Percentiles rank a stretch among this genome's conserved stretches.
Evolutionary conservation across 352 stramenopile species (phyloP).

Genomic region (Globisporangium yorkense): DNA sequence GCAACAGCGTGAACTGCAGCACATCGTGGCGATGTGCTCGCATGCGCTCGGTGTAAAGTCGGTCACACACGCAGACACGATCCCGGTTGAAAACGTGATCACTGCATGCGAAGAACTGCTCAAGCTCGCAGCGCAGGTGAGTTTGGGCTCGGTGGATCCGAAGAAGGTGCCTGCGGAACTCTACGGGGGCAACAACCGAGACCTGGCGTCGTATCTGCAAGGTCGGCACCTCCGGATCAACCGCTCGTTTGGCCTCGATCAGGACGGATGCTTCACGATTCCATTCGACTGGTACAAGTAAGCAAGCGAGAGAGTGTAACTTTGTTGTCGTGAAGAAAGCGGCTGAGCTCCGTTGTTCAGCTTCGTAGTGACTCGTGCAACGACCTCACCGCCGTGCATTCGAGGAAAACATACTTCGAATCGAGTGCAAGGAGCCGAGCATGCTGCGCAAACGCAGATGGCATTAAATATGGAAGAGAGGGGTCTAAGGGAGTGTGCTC

Average conservation of each 20-base stretch:
- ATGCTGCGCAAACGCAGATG: too few relatives aligned
- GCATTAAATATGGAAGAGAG: not conserved
- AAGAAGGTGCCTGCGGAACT: constrained; percentile 11
- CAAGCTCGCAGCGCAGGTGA: constrained; percentile 23
- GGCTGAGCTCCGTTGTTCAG: too few relatives aligned
- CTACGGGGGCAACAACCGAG: constrained; percentile 8
- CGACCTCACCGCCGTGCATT: too few relatives aligned
- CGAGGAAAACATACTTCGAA: too few relatives aligned
- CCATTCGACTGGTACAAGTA: not conserved
- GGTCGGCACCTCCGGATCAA: constrained; percentile 25
- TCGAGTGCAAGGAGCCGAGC: too few relatives aligned
- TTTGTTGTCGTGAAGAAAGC: too few relatives aligned
- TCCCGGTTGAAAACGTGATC: constrained; percentile 26
- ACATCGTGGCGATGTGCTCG: constrained; percentile 25
- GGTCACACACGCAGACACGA: constrained; percentile 28
- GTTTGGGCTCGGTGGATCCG: constrained; percentile 6
- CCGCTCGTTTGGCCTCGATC: constrained; percentile 30
- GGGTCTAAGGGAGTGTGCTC: constrained; percentile 2
- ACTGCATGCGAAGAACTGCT: constrained; percentile 27
- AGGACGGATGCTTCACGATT: constrained; percentile 17
- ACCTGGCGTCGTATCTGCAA: constrained; percentile 16
- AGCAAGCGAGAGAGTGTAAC: not conserved
- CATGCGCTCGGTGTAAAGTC: constrained; percentile 24
- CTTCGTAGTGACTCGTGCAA: too few relatives aligned
- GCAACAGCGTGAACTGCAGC: constrained; percentile 30